Percentiles rank a stretch among this genome's conserved stretches.
Evolutionary conservation across 345 rosid genomes (phyloP).

Genomic region (Arabidopsis thaliana): TAIR10.1 NC_003071.7:16581001-16581500

Average conservation of each 20-base stretch:
- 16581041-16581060: constrained; percentile 99
- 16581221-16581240: constrained; percentile 31
- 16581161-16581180: constrained; percentile 92
- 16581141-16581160: constrained; percentile 99
- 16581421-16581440: constrained; percentile 84
- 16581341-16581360: constrained; percentile 98
- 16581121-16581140: constrained; percentile 80
- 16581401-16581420: constrained; percentile 99
- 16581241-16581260: constrained; percentile 29
- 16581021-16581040: constrained; percentile 90
- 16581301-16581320: constrained; percentile 57
- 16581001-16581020: constrained; percentile 90
- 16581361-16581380: constrained; percentile 97
- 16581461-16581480: constrained; percentile 56
- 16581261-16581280: background rate
- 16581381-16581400: constrained; percentile 73
- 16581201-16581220: constrained; percentile 87
- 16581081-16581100: constrained; percentile 97
- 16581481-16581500: constrained; percentile 12
- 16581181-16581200: constrained; percentile 81
- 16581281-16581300: background rate
- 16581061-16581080: constrained; percentile 99
- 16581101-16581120: constrained; percentile 86
- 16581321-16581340: constrained; percentile 89
- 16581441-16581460: constrained; percentile 96